Base-by-base conservation (phyloP, 2,329 filamentous ascomycete species). In the Colletotrichum sp. region DNA sequence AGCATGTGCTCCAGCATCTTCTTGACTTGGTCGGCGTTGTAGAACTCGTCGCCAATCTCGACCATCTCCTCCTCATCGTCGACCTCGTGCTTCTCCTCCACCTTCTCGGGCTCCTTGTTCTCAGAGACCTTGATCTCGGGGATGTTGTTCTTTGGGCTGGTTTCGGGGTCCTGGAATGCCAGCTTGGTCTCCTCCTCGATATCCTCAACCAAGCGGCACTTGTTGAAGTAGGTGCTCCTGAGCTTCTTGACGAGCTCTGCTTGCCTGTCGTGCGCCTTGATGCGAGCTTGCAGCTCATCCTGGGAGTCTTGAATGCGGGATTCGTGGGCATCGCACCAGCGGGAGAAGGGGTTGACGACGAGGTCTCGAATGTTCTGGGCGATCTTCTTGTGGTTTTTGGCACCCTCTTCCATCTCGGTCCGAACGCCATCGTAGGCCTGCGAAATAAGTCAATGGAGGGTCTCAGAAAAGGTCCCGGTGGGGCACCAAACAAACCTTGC, bases 101-200 rank as follows among this genome's bases (percentile, higher is more conserved):
- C 16, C 59, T 63, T 63, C 16, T 91, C 90, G 18, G 90, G 89
- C 72, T 91, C 90, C 75, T 91, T 89, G 78, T 92, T 91, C 62
- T 94, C 90, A 24, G 94, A 92, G 55, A 99, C 93, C 84, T 98
- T 98, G 85, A 99, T 98, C 82, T 96, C 96, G 60, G 95, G 95
- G 55, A 95, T 94, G 44, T 85, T 84, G 71, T 91, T 89, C 83
- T 92, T 89, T 5, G 94, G 93, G 84, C 94, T 96, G 39, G 84
- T 88, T 80, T 93, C 91, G 3, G 96, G 95, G 79, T 96, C 95
- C 84, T 98, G 96, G 86, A 99, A 99, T 52, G 96, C 97, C 71
- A 99, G 91, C 86, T 99, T 99, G 85, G 98, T 98, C 88, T 99
- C 98, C 86, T 99, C 97, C 84, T 99, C 97, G 76, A 99, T 88